Percentiles rank a stretch among this genome's conserved stretches.
These are phyloP conservation scores for Sclerotinia spermophila DNA, from an alignment of 2,329 filamentous ascomycete genomes.

Conservation along the genomic window DNA sequence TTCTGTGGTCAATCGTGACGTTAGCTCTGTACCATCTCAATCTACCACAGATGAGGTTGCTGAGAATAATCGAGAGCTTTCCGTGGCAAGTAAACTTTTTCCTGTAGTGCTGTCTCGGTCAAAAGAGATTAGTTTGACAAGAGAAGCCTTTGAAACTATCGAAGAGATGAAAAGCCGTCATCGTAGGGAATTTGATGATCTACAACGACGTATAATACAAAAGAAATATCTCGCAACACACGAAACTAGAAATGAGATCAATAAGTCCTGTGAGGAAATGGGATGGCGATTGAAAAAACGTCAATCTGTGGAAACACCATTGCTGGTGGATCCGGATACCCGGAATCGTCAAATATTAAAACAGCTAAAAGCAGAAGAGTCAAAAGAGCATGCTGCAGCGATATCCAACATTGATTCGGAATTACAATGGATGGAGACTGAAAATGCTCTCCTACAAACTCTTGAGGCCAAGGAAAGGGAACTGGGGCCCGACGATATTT, in stretches of 20 bases:
- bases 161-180: not conserved
- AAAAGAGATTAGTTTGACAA: not conserved
- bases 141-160: not conserved
- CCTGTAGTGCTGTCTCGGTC: not conserved
- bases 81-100: not conserved
- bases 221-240: not conserved
- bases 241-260: not conserved
- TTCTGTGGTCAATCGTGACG: not conserved
- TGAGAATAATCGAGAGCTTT: not conserved
- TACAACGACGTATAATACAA: not conserved
- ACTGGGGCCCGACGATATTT: slow-evolving; percentile 16
- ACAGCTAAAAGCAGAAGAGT: not conserved
- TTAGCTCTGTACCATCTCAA: not conserved
- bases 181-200: not conserved
- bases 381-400: not conserved
- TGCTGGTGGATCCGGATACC: not conserved
- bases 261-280: not conserved
- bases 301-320: not conserved
- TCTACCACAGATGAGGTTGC: not conserved
- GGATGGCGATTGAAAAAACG: not conserved
- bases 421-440: slow-evolving; percentile 3
- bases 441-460: not conserved
- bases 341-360: not conserved
- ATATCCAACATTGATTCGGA: not conserved
- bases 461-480: slow-evolving; percentile 17